Evolutionary conservation across 495 filamentous ascomycete species (phyloP).

Genomic region (Xylaria grammica): DNA sequence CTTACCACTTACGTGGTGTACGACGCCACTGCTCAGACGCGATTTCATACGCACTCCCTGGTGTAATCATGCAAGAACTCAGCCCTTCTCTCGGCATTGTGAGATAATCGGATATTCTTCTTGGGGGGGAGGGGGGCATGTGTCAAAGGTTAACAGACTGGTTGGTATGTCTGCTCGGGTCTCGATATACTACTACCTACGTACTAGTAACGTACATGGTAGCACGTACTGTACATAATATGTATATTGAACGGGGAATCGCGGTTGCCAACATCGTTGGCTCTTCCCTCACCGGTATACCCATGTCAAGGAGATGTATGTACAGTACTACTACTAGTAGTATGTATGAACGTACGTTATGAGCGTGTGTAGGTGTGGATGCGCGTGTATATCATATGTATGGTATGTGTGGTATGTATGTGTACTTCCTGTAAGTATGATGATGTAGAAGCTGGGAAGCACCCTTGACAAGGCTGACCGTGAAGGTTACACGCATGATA

Average conservation of each 20-base stretch:
- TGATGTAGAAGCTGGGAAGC: constrained; percentile 11
- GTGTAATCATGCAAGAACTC: neutral
- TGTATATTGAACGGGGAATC: neutral
- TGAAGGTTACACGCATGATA: constrained; percentile 21
- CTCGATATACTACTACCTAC: too few species aligned
- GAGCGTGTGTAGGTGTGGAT: neutral
- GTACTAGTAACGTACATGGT: too few species aligned
- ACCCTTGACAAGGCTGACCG: constrained; percentile 12
- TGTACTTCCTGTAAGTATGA: neutral
- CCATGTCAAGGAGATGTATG: neutral
- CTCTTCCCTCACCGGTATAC: neutral
- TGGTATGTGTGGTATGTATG: constrained; percentile 9
- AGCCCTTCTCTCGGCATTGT: constrained; percentile 10
- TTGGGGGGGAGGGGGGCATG: neutral
- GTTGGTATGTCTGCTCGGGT: neutral
- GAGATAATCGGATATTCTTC: neutral
- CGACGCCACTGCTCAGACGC: too few species aligned
- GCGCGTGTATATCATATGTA: neutral
- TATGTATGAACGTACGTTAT: constrained; percentile 2
- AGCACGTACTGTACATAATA: too few species aligned
- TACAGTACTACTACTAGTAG: too few species aligned
- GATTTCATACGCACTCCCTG: neutral
- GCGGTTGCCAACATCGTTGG: neutral
- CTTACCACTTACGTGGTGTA: neutral
- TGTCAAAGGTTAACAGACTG: too few species aligned